Conservation (phyloP, 192 early-diverging fungal species). For the Entomortierella chlamydospora region DNA sequence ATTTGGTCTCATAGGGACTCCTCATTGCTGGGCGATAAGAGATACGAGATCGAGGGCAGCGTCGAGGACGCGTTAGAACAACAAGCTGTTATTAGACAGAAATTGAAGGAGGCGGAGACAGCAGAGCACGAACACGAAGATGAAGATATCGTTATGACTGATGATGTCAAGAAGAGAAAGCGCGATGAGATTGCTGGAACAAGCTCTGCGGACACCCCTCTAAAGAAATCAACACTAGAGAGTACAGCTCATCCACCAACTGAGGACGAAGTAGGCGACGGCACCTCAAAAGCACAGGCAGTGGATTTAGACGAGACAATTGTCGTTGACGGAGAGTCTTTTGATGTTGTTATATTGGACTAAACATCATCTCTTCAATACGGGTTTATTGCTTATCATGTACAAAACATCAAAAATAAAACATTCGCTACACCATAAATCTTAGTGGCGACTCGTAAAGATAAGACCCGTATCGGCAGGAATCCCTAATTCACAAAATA, state of each 20-base stretch:
- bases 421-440: too few species aligned
- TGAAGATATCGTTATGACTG: constrained; percentile 22
- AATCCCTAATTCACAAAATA: background rate
- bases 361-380: too few species aligned
- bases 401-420: too few species aligned
- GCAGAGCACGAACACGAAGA: constrained; percentile 20
- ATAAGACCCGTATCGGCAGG: background rate
- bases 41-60: constrained; percentile 21
- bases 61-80: constrained; percentile 30
- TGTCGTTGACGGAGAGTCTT: constrained; percentile 22
- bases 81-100: constrained; percentile 6
- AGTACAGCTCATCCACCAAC: constrained; percentile 14
- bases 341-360: constrained; percentile 32
- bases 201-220: constrained; percentile 1
- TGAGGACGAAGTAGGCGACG: constrained; percentile 29
- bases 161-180: constrained; percentile 33
- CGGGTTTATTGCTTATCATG: too few species aligned
- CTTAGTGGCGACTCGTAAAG: constrained; percentile 22
- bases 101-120: constrained; percentile 6
- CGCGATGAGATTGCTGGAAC: constrained; percentile 4
- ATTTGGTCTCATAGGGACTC: background rate
- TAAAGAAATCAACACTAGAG: constrained; percentile 23
- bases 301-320: constrained; percentile 35
- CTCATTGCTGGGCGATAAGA: constrained; percentile 2
- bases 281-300: constrained; percentile 18